phyloP scores from a whole-genome alignment of 371 early-diverging fungal genomes.

The Dentiscutata heterogama region DNA sequence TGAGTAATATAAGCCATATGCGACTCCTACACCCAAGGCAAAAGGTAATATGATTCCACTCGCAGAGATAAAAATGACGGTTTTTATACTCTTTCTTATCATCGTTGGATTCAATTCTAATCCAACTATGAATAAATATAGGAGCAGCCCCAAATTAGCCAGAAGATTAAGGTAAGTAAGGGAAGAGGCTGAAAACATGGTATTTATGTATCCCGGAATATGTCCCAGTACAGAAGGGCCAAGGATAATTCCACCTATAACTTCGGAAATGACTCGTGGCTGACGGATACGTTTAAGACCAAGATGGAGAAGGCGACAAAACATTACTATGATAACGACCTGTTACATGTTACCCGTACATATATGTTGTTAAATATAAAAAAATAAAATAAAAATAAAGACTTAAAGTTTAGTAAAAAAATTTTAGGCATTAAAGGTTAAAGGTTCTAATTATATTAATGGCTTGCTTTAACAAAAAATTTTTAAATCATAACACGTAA shows the following conservation, averaged over 20 bases:
- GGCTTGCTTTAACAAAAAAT: too few species aligned
- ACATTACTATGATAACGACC: constrained; percentile 71
- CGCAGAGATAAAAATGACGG: constrained; percentile 65
- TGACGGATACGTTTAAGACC: constrained; percentile 68
- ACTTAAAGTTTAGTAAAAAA: constrained; percentile 5
- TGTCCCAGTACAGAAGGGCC: constrained; percentile 84
- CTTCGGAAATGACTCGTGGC: constrained; percentile 83
- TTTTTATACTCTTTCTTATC: constrained; percentile 59
- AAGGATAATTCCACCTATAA: constrained; percentile 80
- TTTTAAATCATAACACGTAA: too few species aligned
- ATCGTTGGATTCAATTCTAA: constrained; percentile 76
- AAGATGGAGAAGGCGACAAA: constrained; percentile 72
- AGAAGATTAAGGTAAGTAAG: constrained; percentile 79
- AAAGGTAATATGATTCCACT: constrained; percentile 84
- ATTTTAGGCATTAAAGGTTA: neutral
- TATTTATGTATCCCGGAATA: constrained; percentile 69
- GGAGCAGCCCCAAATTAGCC: constrained; percentile 89
- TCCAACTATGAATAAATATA: constrained; percentile 93
- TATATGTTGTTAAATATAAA: neutral
- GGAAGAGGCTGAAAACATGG: constrained; percentile 72
- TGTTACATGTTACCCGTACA: constrained; percentile 46
- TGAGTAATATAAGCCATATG: constrained; percentile 63
- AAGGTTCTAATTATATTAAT: too few species aligned
- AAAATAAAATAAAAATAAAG: constrained; percentile 2
- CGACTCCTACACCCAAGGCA: constrained; percentile 76